Evolutionary conservation across 2,329 filamentous ascomycete genomes (phyloP), one percentile per base, ranked within the genome.

Genomic region (Sphaerulina musiva): DNA sequence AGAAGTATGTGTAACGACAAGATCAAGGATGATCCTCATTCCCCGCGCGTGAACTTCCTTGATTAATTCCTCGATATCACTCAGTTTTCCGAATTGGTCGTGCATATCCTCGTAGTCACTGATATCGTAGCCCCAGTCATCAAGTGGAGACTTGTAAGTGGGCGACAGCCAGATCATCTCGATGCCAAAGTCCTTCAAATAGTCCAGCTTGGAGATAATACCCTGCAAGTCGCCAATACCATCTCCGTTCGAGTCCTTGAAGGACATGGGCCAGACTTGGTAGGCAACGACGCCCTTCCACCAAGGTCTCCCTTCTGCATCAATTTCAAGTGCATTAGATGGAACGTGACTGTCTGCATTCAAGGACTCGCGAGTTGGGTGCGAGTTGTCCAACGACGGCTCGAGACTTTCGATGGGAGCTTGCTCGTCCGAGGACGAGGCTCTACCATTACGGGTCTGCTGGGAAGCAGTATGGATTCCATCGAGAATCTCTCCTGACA

Each of bases 1-100:
- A 2, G 82, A 86, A 0, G 86, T 89, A 66, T 92, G 87, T 61
- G 90, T 92, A 57, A 90, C 79, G 1, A 91, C 87, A 2, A 91
- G 74, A 64, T 91, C 86, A 55, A 90, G 78, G 53, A 91, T 82
- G 9, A 90, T 70, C 60, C 80, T 82, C 80, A 90, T 87, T 2
- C 78, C 82, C 3, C 83, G 76, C 12, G 76, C 69, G 56, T 86
- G 83, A 40, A 80, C 77, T 44, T 79, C 79, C 26, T 76, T 65
- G 47, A 87, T 82, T 36, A 89, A 68, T 0, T 71, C 69, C 53
- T 87, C 82, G 47, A 87, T 79, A 64, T 89, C 84, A 55, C 76
- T 73, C 6, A 89, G 73, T 0, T 82, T 83, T 38, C 85, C 85
- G 61, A 87, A 89, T 0, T 80, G 78, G 2, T 76, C 71, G 61